These are phyloP conservation scores for Rehmannia glutinosa DNA, from an alignment of 257 asterid species.

Conservation along the genomic window DNA sequence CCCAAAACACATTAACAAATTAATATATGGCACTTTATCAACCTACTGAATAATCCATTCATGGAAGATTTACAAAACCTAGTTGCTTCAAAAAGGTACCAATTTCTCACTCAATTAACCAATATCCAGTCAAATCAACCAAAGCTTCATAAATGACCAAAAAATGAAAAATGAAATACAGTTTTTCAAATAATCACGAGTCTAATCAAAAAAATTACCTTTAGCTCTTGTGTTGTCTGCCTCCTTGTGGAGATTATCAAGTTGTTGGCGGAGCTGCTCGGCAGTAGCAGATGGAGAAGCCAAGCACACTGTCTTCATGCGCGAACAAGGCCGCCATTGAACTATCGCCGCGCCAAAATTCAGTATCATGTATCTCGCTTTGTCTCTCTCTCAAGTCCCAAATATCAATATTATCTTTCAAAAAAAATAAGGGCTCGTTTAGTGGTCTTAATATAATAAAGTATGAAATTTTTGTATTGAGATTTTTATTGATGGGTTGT, in stretches of 20 bases:
- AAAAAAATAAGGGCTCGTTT: too few relatives aligned
- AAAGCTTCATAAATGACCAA: not conserved
- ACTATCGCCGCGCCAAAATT: constrained; percentile 22
- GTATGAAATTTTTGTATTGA: too few relatives aligned
- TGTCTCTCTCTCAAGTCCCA: not conserved
- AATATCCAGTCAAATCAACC: not conserved
- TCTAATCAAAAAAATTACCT: constrained; percentile 24
- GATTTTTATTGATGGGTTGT: too few relatives aligned
- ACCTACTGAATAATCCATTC: not conserved
- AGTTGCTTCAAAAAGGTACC: not conserved
- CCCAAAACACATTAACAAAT: not conserved
- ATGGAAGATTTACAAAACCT: not conserved
- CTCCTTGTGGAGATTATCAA: constrained; percentile 47
- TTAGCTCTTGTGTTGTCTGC: constrained; percentile 33
- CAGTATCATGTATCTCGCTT: constrained; percentile 22
- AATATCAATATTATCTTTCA: too few relatives aligned
- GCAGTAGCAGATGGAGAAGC: constrained; percentile 32
- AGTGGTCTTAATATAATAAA: too few relatives aligned
- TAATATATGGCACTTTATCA: not conserved
- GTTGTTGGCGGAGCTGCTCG: constrained; percentile 43
- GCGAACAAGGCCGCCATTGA: constrained; percentile 31
- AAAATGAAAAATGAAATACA: too few relatives aligned
- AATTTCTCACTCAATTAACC: not conserved
- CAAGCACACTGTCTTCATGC: constrained; percentile 14
- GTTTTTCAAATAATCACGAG: not conserved